Conservation (phyloP, 2,329 filamentous ascomycete genomes). For the Aureobasidium sp. region DNA sequence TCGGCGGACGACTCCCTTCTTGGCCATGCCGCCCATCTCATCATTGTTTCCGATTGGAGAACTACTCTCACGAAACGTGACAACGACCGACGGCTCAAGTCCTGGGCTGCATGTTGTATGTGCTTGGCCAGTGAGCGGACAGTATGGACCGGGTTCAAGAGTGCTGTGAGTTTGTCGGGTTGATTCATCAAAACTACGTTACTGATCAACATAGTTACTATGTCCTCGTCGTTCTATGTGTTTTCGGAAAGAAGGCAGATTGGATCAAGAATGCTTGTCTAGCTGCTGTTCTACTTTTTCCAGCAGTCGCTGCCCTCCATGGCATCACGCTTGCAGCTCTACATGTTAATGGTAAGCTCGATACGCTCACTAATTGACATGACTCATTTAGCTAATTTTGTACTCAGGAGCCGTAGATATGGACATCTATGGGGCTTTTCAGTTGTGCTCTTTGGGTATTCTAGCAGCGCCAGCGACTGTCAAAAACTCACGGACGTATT, state of each 20-base stretch:
- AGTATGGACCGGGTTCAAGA: slow-evolving; percentile 51
- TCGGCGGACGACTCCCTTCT: not conserved
- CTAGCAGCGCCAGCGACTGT: slow-evolving; percentile 58
- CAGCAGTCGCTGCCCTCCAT: slow-evolving; percentile 58
- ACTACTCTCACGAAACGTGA: slow-evolving; percentile 19
- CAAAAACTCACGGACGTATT: slow-evolving; percentile 56
- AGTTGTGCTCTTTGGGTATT: slow-evolving; percentile 60
- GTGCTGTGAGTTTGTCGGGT: slow-evolving; percentile 38
- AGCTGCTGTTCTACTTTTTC: slow-evolving; percentile 56
- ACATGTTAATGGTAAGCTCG: slow-evolving; percentile 50
- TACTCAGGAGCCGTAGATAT: slow-evolving; percentile 57
- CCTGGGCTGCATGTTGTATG: slow-evolving; percentile 44
- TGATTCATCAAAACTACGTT: not conserved
- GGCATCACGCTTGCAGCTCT: slow-evolving; percentile 54
- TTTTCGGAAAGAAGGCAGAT: slow-evolving; percentile 54
- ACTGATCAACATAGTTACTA: slow-evolving; percentile 47
- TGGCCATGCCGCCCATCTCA: slow-evolving; percentile 32
- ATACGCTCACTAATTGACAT: not conserved
- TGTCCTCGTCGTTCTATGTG: slow-evolving; percentile 55
- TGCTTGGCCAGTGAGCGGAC: slow-evolving; percentile 51
- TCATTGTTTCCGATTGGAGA: slow-evolving; percentile 26
- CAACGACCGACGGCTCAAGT: slow-evolving; percentile 21
- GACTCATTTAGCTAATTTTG: slow-evolving; percentile 15
- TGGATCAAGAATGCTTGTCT: slow-evolving; percentile 59
- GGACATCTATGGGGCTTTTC: slow-evolving; percentile 62